A percentile compares a stretch with the other conserved stretches of the same genome.
Conservation (phyloP, 2,329 filamentous ascomycete genomes). For the Diaporthe citri region DNA sequence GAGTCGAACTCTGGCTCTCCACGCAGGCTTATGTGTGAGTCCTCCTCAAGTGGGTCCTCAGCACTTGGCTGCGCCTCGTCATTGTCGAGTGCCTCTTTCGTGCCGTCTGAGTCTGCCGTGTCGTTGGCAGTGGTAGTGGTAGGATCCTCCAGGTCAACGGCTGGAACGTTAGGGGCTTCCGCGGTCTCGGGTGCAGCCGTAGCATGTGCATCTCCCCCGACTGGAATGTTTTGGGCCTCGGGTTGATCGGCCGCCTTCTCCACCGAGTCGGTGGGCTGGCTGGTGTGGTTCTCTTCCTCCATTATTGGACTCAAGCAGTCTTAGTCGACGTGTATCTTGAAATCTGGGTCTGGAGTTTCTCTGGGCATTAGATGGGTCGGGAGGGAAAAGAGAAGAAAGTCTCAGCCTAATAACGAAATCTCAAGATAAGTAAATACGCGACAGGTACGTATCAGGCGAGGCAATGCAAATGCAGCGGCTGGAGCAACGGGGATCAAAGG, state of each 20-base stretch:
- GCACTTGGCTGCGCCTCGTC: conserved; percentile 15
- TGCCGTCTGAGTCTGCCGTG: background rate
- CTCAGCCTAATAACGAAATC: background rate
- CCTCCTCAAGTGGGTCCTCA: conserved; percentile 29
- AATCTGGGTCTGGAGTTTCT: conserved; percentile 54
- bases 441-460: conserved; percentile 28
- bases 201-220: conserved; percentile 24
- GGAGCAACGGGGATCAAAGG: conserved; percentile 21
- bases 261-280: conserved; percentile 13
- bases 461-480: conserved; percentile 19
- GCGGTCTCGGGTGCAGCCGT: background rate
- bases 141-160: background rate
- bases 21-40: conserved; percentile 27
- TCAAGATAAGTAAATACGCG: conserved; percentile 12
- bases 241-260: conserved; percentile 21
- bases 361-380: background rate
- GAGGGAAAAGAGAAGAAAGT: background rate
- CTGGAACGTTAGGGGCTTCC: background rate
- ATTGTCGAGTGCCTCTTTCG: background rate
- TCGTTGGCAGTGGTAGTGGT: background rate
- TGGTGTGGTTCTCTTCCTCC: conserved; percentile 45
- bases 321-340: conserved; percentile 62
- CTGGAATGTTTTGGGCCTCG: conserved; percentile 14
- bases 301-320: conserved; percentile 58
- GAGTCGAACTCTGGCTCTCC: conserved; percentile 29